Conservation (phyloP, 2,329 filamentous ascomycete species). For the Monosporascus sp. region DNA sequence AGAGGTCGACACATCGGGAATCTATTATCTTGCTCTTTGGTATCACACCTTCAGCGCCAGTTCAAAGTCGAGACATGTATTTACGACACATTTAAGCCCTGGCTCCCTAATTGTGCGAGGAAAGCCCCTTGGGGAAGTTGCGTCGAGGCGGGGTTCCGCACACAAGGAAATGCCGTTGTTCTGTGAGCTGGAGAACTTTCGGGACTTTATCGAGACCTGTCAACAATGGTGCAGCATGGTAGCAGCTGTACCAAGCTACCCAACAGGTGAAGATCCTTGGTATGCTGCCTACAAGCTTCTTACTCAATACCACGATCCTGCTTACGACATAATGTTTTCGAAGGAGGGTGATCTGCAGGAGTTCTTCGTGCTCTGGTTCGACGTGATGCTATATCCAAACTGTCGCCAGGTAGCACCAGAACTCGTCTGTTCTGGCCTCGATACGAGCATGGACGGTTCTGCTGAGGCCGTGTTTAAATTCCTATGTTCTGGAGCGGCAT, state of each 20-base stretch:
- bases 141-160: neutral
- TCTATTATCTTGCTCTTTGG: rapidly evolving
- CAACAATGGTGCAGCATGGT: neutral
- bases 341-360: neutral
- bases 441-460: too few species aligned
- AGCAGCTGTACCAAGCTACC: neutral
- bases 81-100: neutral
- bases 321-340: too few species aligned
- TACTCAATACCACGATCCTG: too few species aligned
- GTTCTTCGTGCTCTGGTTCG: neutral
- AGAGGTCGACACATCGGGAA: neutral
- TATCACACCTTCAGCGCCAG: neutral
- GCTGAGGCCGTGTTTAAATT: neutral
- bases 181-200: neutral
- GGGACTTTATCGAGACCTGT: neutral
- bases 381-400: neutral
- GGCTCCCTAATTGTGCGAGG: neutral
- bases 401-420: neutral
- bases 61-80: neutral
- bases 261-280: neutral
- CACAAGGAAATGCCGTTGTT: neutral
- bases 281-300: neutral
- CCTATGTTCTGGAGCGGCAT: neutral
- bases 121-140: neutral
- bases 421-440: too few species aligned